phyloP scores from a whole-genome alignment of 2,329 filamentous ascomycete genomes.

The Colletotrichum eremochloae region DNA sequence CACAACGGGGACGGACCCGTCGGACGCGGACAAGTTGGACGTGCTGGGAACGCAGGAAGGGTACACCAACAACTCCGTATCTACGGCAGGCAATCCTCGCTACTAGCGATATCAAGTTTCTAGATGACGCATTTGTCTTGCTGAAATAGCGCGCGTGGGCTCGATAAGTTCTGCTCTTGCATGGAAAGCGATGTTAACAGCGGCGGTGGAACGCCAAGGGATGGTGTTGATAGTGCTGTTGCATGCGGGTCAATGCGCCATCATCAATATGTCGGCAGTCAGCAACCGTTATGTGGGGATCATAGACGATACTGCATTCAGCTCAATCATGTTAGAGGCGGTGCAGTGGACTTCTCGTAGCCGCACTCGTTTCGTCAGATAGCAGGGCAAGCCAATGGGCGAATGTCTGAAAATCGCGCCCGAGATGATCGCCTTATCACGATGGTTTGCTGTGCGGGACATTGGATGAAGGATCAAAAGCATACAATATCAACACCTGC shows the following conservation, averaged over 20 bases:
- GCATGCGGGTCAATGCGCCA: neutral
- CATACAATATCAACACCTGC: neutral
- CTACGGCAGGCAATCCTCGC: neutral
- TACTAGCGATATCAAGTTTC: neutral
- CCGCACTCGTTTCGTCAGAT: too few relatives aligned
- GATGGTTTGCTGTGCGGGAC: neutral
- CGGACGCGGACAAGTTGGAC: neutral
- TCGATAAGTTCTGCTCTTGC: neutral
- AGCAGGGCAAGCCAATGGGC: too few relatives aligned
- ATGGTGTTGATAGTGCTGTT: too few relatives aligned
- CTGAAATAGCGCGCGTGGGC: neutral
- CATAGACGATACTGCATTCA: too few relatives aligned
- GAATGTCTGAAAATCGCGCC: neutral
- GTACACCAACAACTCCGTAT: neutral
- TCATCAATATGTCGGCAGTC: neutral
- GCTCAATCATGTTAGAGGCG: too few relatives aligned
- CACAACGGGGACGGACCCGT: neutral
- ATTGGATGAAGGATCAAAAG: neutral
- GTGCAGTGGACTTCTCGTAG: too few relatives aligned
- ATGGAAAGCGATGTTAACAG: neutral
- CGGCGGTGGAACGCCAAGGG: too few relatives aligned
- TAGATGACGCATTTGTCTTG: too few relatives aligned
- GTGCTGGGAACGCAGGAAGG: neutral
- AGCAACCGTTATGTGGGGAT: neutral
- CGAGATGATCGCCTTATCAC: neutral